Evolutionary conservation across 495 filamentous ascomycete species (phyloP).

Genomic region (Tuber brumale): DNA sequence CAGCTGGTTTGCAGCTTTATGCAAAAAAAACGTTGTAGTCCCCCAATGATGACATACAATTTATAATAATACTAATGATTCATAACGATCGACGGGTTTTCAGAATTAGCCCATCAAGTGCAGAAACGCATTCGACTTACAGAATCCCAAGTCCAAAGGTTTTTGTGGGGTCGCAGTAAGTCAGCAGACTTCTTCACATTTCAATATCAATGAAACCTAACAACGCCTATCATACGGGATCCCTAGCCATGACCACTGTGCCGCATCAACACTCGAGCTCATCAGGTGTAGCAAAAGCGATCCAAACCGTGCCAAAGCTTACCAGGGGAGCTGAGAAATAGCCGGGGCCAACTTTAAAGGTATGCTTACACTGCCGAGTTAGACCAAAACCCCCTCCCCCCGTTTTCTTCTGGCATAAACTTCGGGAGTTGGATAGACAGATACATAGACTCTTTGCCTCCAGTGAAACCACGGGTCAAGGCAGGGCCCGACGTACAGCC

Average conservation of each 20-base stretch:
- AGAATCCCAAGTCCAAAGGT: neutral
- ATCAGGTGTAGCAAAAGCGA: too few species aligned
- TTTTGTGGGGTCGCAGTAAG: too few species aligned
- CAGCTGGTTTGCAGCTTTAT: neutral
- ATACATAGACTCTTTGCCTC: neutral
- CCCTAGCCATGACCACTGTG: too few species aligned
- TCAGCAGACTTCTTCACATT: too few species aligned
- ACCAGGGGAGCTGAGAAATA: neutral
- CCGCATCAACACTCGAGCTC: too few species aligned
- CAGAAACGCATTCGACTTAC: neutral
- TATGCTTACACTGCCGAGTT: neutral
- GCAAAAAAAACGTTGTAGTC: neutral
- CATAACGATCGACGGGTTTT: neutral
- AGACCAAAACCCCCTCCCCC: neutral
- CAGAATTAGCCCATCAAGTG: neutral
- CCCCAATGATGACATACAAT: neutral
- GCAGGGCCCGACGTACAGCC: neutral
- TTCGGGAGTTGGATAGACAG: neutral
- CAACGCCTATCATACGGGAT: too few species aligned
- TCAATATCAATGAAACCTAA: too few species aligned
- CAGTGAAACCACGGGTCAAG: neutral
- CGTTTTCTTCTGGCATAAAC: neutral
- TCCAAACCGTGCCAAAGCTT: too few species aligned
- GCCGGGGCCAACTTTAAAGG: neutral
- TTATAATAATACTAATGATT: neutral